Conservation (phyloP, 352 stramenopile species). For the Phytophthora melonis region DNA sequence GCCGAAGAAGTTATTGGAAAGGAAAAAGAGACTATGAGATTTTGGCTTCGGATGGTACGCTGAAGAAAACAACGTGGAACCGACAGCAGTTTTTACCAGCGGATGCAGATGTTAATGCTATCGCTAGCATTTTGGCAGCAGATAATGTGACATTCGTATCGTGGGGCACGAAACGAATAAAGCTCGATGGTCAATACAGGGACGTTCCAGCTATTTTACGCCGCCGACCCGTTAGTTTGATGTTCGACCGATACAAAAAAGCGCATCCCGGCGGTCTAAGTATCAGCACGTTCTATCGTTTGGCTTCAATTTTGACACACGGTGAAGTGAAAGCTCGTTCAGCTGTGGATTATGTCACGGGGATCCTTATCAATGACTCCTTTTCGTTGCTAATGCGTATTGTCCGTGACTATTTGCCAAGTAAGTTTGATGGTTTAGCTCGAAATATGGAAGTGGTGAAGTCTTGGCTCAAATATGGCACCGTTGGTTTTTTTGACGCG, state of each 20-base stretch:
- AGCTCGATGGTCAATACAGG: not conserved
- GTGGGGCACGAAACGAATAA: constrained; percentile 11
- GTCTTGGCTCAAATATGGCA: constrained; percentile 5
- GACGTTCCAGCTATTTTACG: constrained; percentile 9
- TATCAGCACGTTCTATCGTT: not conserved
- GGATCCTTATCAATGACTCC: constrained; percentile 12
- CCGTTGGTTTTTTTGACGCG: not conserved
- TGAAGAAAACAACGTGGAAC: not conserved
- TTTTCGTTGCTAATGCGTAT: constrained; percentile 3
- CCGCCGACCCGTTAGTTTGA: constrained; percentile 6
- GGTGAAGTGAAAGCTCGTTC: constrained; percentile 6
- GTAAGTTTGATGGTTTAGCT: not conserved
- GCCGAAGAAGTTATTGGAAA: constrained; percentile 6
- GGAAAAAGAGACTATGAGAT: constrained; percentile 4
- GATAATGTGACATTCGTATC: constrained; percentile 10
- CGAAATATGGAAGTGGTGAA: constrained; percentile 2
- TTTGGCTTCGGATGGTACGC: not conserved
- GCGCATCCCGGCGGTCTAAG: not conserved
- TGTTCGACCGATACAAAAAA: constrained; percentile 9
- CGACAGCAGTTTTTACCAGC: too few relatives aligned
- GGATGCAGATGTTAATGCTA: not conserved
- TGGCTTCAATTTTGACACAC: constrained; percentile 13
- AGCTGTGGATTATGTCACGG: constrained; percentile 16
- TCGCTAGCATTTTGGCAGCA: constrained; percentile 2
- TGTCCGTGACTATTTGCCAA: constrained; percentile 8